Evolutionary conservation across 2,329 filamentous ascomycete species (phyloP).

Genomic region (Paraphoma sp.): DNA sequence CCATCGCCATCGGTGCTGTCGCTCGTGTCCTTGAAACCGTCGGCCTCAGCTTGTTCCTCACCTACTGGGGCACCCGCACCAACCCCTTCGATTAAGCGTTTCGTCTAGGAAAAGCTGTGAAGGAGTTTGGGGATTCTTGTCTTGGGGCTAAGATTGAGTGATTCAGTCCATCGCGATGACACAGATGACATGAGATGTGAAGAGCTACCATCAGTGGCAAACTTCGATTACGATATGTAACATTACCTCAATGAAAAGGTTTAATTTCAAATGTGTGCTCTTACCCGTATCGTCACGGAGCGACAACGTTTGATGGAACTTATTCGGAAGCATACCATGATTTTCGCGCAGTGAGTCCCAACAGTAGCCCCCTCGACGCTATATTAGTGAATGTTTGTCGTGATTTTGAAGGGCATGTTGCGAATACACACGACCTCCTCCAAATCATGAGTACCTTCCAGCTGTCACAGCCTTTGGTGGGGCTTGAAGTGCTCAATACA

Average conservation of each 20-base stretch:
- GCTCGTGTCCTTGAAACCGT: slow-evolving; percentile 92
- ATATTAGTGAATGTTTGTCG: too few species aligned
- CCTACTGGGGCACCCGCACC: slow-evolving; percentile 96
- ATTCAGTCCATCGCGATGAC: slow-evolving; percentile 21
- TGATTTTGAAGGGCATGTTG: too few species aligned
- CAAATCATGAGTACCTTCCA: too few species aligned
- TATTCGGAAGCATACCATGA: too few species aligned
- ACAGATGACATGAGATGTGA: slow-evolving; percentile 32
- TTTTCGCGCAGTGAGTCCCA: too few species aligned
- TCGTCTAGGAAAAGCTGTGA: slow-evolving; percentile 14
- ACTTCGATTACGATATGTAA: slow-evolving; percentile 37
- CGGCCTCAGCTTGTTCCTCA: slow-evolving; percentile 88
- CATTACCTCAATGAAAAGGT: slow-evolving; percentile 27
- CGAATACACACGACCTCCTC: too few species aligned
- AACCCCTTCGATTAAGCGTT: slow-evolving; percentile 80
- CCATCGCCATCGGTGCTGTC: slow-evolving; percentile 82
- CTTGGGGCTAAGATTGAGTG: slow-evolving; percentile 36
- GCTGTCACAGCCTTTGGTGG: too few species aligned
- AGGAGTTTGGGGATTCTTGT: slow-evolving; percentile 30
- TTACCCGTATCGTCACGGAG: not conserved
- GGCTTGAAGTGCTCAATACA: too few species aligned
- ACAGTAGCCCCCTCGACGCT: too few species aligned
- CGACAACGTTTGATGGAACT: too few species aligned
- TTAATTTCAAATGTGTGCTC: not conserved
- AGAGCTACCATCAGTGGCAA: slow-evolving; percentile 19